Conservation (phyloP, 208 protist genomes). For the Leishmania mexicana region DNA sequence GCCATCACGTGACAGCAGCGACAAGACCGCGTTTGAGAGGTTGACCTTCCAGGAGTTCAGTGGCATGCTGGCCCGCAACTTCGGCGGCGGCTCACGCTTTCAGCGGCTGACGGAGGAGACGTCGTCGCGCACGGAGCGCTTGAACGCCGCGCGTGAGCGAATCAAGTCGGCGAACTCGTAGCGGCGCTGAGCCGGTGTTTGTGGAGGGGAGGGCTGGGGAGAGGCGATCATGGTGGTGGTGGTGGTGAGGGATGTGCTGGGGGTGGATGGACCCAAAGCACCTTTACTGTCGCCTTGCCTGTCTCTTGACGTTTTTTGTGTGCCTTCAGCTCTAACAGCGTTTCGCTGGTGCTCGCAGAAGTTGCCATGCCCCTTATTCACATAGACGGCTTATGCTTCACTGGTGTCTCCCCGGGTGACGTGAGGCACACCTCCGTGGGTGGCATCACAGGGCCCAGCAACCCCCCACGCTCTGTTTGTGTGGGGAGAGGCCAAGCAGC, state of each 20-base stretch:
- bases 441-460: neutral
- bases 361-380: neutral
- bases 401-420: neutral
- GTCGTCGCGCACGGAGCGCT: constrained; percentile 39
- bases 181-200: neutral
- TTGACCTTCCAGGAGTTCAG: constrained; percentile 68
- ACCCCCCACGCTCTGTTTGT: neutral
- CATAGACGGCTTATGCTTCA: too few species aligned
- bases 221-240: neutral
- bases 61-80: constrained; percentile 63
- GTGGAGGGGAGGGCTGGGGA: neutral
- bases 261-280: neutral
- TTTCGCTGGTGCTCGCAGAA: neutral
- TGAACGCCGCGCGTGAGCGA: constrained; percentile 43
- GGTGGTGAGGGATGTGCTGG: neutral
- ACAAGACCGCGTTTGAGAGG: constrained; percentile 38
- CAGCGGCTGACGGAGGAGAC: constrained; percentile 80
- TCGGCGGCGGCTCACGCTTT: constrained; percentile 82
- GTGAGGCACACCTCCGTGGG: neutral
- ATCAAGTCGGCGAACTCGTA: constrained; percentile 17
- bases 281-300: neutral
- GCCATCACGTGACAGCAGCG: constrained; percentile 1
- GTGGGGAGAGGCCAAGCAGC: neutral
- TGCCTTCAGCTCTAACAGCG: neutral
- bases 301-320: neutral